Base-by-base conservation (phyloP, 495 filamentous ascomycete species). In the Penicillium maclennaniae region DNA sequence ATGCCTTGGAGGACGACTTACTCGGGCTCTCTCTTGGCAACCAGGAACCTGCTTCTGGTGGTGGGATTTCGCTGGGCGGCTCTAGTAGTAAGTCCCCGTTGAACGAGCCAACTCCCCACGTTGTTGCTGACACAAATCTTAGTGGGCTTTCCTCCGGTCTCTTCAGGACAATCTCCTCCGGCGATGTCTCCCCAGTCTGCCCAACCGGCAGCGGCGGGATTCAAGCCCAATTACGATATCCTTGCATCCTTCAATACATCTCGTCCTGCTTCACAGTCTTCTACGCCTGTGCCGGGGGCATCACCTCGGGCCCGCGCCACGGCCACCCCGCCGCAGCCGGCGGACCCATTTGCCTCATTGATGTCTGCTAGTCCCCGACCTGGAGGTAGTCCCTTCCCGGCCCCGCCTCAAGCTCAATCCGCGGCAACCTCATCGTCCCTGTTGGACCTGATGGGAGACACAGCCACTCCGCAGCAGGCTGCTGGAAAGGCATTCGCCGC, bases 61-160 rank as follows among this genome's bases (percentile, higher is more conserved):
- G 92, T 41, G 87, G 88, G 17, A 97, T 98, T 55, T 86, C 91
- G 7, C 80, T 98, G 27, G 91, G 92, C 19, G 85, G 87, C 65
- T 58, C 63, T 20, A 85, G 87, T 56, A 82, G 58, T 72, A 78
- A 83, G 68, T 71, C 79, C 69, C 21, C 77, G 79, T 61, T 73
- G 10, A 63, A 63, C 64, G 14, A 34, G 31, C 31, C 1, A 34
- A 4, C 31, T 12, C 6, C 31, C 31, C 31, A 14, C 15, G 10
- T 14, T 12, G 27, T 34, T 4, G 8, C 31, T 34, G 15, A 34
- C 31, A 36, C 77, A 43, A 60, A 36, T 45, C 15, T 10, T 38
- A 66, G 63, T 56, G 54, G 61, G 62, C 6, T 60, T 56, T 43
- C 58, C 63, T 43, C 47, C 60, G 3, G 58, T 68, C 43, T 37